A percentile compares a stretch with the other conserved stretches of the same genome.
Evolutionary conservation across 768 basidiomycete genomes (phyloP).

Genomic region (Psilocybe sp.): DNA sequence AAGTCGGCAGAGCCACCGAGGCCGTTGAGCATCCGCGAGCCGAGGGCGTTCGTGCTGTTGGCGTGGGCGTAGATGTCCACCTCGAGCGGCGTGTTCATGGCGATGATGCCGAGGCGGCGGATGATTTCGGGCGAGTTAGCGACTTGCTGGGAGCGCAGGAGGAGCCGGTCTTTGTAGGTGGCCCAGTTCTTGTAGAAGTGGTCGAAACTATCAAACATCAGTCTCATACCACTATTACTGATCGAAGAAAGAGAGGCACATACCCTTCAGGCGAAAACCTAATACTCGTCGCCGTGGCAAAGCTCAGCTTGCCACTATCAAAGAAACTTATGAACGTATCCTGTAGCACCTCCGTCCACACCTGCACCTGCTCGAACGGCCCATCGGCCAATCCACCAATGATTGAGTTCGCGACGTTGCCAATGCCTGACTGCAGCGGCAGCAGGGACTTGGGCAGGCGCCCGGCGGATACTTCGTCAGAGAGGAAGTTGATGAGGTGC

Average conservation of each 20-base stretch:
- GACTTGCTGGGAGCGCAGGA: slow-evolving; percentile 48
- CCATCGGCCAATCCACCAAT: slow-evolving; percentile 47
- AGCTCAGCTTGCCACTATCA: slow-evolving; percentile 42
- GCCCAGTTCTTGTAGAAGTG: slow-evolving; percentile 33
- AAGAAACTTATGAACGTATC: slow-evolving; percentile 46
- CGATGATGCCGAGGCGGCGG: slow-evolving; percentile 44
- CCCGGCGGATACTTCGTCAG: slow-evolving; percentile 36
- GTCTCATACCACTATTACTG: too few species aligned
- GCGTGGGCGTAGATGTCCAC: slow-evolving; percentile 52
- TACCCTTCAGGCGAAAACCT: slow-evolving; percentile 46
- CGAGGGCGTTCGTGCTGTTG: slow-evolving; percentile 49
- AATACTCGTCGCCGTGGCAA: slow-evolving; percentile 47
- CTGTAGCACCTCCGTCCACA: slow-evolving; percentile 49
- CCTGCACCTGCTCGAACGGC: slow-evolving; percentile 46
- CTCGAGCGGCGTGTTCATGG: slow-evolving; percentile 51
- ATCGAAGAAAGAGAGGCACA: slow-evolving; percentile 23
- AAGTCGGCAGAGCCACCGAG: slow-evolving; percentile 49
- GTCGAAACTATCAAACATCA: not conserved
- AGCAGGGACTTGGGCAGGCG: slow-evolving; percentile 39
- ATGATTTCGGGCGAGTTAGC: slow-evolving; percentile 50
- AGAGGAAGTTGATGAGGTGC: slow-evolving; percentile 44
- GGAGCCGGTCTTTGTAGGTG: slow-evolving; percentile 42
- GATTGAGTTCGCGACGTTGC: slow-evolving; percentile 48
- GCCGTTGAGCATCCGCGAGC: slow-evolving; percentile 48
- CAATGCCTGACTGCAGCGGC: slow-evolving; percentile 46